Conservation (phyloP, 306 rosid genomes). For the Leucaena leucocephala region DNA sequence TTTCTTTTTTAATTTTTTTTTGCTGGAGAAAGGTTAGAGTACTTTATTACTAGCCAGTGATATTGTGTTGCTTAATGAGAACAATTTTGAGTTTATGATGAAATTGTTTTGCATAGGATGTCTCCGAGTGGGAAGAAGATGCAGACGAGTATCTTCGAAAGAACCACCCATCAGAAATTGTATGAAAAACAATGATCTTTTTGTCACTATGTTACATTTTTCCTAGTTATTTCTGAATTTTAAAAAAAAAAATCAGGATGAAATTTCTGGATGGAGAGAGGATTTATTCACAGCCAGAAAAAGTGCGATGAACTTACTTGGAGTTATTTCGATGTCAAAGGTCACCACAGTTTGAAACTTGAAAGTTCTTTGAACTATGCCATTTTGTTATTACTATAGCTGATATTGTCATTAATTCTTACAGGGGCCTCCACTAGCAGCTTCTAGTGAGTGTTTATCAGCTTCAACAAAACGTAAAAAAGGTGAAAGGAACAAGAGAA, state of each 20-base stretch:
- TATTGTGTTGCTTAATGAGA: constrained; percentile 27
- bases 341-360: constrained; percentile 38
- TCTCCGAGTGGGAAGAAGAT: constrained; percentile 91
- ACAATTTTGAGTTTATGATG: constrained; percentile 27
- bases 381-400: constrained; percentile 29
- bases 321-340: constrained; percentile 84
- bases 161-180: constrained; percentile 93
- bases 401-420: constrained; percentile 39
- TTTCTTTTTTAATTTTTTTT: background rate
- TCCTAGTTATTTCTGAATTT: constrained; percentile 24
- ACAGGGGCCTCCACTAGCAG: constrained; percentile 73
- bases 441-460: constrained; percentile 45
- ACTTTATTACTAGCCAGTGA: background rate
- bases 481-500: constrained; percentile 67
- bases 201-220: constrained; percentile 19
- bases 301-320: constrained; percentile 84
- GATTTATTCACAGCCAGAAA: constrained; percentile 90
- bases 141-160: constrained; percentile 82
- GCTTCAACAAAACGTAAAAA: constrained; percentile 78
- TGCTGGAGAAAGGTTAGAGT: constrained; percentile 68
- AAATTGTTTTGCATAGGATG: constrained; percentile 57
- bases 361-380: constrained; percentile 26
- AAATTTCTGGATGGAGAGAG: constrained; percentile 88
- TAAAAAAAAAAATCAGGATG: constrained; percentile 65
- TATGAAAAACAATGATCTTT: constrained; percentile 47